Base-by-base conservation (phyloP, 306 rosid species). In the Pyrus betulifolia region DNA sequence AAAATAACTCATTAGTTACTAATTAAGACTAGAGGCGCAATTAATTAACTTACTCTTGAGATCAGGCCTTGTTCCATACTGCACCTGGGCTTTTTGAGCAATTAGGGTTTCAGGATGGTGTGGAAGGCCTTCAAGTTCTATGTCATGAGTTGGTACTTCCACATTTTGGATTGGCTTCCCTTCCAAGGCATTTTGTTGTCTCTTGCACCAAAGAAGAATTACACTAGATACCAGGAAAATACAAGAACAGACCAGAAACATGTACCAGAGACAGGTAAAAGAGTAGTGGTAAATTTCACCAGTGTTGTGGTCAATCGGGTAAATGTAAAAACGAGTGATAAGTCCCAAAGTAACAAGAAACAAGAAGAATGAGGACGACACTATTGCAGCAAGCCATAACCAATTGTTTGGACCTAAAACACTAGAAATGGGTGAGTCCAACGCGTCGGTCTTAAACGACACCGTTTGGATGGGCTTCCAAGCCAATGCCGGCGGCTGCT, bases 41-140 rank as follows among this genome's bases (percentile, higher is more conserved):
- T 31, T 11, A 22, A 15, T 46, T 8, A 30, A 73, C 86, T 81
- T 70, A 84, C 88, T 76, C 77, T 80, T 78, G 69, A 84, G 84
- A 70, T 84, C 54, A 69, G 90, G 87, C 75, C 90, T 81, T 12
- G 58, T 61, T 38, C 83, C 88, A 76, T 69, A 84, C 70, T 84
- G 86, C 68, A 84, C 80, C 18, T 77, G 78, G 59, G 77, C 77
- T 18, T 84, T 84, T 82, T 79, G 81, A 52, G 70, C 79, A 28
- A 60, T 61, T 30, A 76, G 82, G 30, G 86, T 71, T 54, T 81
- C 69, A 40, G 18, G 77, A 60, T 74, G 79, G 19, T 28, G 63
- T 6, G 83, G 83, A 79, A 54, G 82, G 81, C 86, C 84, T 74
- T 82, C 85, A 18, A 87, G 83, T 80, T 87, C 83, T 30, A 15